Evolutionary conservation across 345 rosid genomes (phyloP), one percentile per base, ranked within the genome.

Genomic region (Moricandia arvensis): DNA sequence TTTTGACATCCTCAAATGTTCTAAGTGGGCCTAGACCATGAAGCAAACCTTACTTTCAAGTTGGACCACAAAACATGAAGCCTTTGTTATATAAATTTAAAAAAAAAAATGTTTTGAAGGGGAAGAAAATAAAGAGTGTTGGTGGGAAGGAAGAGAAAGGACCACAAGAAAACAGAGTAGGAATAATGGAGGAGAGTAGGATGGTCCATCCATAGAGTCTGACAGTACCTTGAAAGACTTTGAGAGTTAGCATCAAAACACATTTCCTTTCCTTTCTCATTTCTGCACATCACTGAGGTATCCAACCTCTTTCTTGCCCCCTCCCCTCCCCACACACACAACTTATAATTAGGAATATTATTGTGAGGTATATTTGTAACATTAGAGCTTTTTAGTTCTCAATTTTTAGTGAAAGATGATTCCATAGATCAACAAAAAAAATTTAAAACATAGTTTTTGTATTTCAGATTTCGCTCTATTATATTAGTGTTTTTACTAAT

Each of bases 191-290:
- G 18, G 53, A 63, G 43, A 55, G 55, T 68, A 75, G 74, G 29
- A 68, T 68, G 79, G 79, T 75, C 79, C 79, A 51, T 51, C 24
- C 26, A 60, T 35, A 68, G 24, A 21, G 61, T 75, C 78, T 75
- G 69, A 60, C 74, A 75, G 79, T 68, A 68, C 69, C 60, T 75
- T 60, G 62, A 51, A 60, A 62, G 43, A 47, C 63, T 68, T 68
- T 49, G 74, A 75, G 73, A 68, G 57, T 75, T 75, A 51, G 34
- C 74, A 66, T 66, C 72, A 31, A 18, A 65, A 73, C 49, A 27
- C 62, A 8, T 6, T 16, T 27, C 63, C 18, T 34, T 26, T 58
- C 61, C 53, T 67, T 47, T 67, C 73, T 75, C 73, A 67, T 74
- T 59, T 58, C 29, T 75, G 34, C 38, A 59, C 18, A 75, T 75